Base-by-base conservation (phyloP, 169 alveolate species). In the Eimeria sp. region DNA sequence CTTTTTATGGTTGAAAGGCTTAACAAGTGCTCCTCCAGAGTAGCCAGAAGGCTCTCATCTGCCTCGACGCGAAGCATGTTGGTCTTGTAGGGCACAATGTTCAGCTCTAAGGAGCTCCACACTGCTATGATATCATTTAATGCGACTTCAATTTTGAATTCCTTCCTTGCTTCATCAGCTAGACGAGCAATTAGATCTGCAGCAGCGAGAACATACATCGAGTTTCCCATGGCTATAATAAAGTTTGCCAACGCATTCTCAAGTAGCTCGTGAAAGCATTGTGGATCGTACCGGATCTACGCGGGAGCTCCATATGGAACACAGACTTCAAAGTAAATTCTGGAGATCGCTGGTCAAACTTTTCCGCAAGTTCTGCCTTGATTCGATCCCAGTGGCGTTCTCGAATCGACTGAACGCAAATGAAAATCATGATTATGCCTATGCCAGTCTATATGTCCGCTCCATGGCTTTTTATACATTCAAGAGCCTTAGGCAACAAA, bases 101-200 rank as follows among this genome's bases (percentile, higher is more conserved):
- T 95, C 27, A 95, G 77, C 90, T 43, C 85, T 94, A 95, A 20
- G 30, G 64, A 58, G 54, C 66, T 52, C 96, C 97, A 96, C 95
- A 52, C 80, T 60, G 87, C 93, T 64, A 95, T 95, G 52, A 97
- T 97, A 40, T 95, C 97, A 64, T 96, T 96, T 66, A 97, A 76
- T 54, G 97, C 97, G 25, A 64, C 85, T 90, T 97, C 98, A 16
- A 97, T 97, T 95, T 97, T 96, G 52, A 87, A 95, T 96, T 97
- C 97, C 95, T 97, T 97, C 91, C 96, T 71, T 43, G 98, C 98
- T 74, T 97, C 98, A 54, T 95, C 97, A 54, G 97, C 95, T 14
- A 96, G 95, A 10, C 97, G 94, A 10, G 95, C 85, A 25, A 96
- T 62, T 52, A 96, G 46, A 16, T 96, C 97, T 62, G 96, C 27